Evolutionary conservation across 192 early-diverging fungal genomes (phyloP).

Genomic region (Backusella luteola): DNA sequence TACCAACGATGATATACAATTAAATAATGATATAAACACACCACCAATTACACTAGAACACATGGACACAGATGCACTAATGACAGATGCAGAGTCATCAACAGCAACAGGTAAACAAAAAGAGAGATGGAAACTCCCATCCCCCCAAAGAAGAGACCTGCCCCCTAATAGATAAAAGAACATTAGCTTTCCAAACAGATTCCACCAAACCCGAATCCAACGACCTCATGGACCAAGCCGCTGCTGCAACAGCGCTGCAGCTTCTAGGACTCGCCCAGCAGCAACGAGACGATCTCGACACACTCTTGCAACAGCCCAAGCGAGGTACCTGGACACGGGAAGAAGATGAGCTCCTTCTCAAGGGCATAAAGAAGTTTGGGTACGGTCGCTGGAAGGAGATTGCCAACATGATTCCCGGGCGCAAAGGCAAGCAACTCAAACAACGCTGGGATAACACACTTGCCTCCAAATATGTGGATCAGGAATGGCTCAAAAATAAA

Average conservation of each 20-base stretch:
- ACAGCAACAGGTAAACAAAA: constrained; percentile 1
- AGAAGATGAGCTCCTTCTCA: constrained; percentile 34
- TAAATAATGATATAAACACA: not conserved
- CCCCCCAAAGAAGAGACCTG: not conserved
- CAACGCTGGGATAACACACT: constrained; percentile 37
- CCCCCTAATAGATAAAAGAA: not conserved
- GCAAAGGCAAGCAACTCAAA: constrained; percentile 38
- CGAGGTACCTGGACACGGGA: constrained; percentile 34
- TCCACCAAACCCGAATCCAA: not conserved
- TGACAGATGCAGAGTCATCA: not conserved
- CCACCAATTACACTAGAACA: not conserved
- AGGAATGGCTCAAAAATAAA: constrained; percentile 29
- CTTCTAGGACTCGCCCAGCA: constrained; percentile 16
- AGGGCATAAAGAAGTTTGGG: constrained; percentile 30
- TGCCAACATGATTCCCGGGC: constrained; percentile 29
- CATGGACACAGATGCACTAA: not conserved
- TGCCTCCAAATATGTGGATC: constrained; percentile 35
- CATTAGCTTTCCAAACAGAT: not conserved
- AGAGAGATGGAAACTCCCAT: not conserved
- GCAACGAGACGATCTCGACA: not conserved
- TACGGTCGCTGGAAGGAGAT: constrained; percentile 41
- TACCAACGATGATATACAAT: not conserved
- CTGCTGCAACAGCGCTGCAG: constrained; percentile 30
- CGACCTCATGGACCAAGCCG: constrained; percentile 27
- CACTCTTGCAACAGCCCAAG: not conserved